Evolutionary conservation across 2,329 filamentous ascomycete genomes (phyloP), one percentile per base, ranked within the genome.

Genomic region (Blastomyces silverae): DNA sequence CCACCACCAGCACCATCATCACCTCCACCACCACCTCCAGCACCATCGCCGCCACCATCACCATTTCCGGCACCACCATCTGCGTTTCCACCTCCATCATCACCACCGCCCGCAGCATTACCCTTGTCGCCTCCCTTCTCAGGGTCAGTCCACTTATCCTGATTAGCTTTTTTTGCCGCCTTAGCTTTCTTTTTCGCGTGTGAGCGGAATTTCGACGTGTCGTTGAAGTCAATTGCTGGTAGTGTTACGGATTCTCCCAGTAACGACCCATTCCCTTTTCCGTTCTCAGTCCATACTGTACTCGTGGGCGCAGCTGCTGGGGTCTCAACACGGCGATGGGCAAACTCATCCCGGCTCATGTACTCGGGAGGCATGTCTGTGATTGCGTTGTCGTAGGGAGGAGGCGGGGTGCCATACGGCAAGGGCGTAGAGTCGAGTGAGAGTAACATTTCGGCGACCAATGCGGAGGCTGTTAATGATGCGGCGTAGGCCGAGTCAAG

Each of bases 281-380:
- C 34, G 17, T n/a, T 53, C n/a, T 25, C 22, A 25, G 31, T 10
- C 13, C 56, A 17, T 39, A 8, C 60, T 15, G 11, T 13, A 11
- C 4, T 39, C 10, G 11, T 31, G 17, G 34, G 53, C n/a, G 44
- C 52, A 28, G 53, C 28, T 34, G 48, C 52, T 25, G 44, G 50
- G 34, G n/a, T 56, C 46, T 50, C 58, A 17, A 63, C 28, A 39
- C 31, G 34, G 34, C 37, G 28, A 37, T 44, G 44, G n/a, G 55
- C 61, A 28, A 44, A 46, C n/a, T 53, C 50, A n/a, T 67, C 63
- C 6, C 60, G 61, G 25, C 48, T 46, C 28, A 46, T 44, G 57
- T 69, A 69, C 31, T 66, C 89, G 17, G 68, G 68, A 17, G 68
- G 68, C 15, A 66, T 62, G 42, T 69, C 68, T 25, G 55, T 28